These are phyloP conservation scores for Crithidia sp. DNA, from an alignment of 208 protist species.

Conservation along the genomic window DNA sequence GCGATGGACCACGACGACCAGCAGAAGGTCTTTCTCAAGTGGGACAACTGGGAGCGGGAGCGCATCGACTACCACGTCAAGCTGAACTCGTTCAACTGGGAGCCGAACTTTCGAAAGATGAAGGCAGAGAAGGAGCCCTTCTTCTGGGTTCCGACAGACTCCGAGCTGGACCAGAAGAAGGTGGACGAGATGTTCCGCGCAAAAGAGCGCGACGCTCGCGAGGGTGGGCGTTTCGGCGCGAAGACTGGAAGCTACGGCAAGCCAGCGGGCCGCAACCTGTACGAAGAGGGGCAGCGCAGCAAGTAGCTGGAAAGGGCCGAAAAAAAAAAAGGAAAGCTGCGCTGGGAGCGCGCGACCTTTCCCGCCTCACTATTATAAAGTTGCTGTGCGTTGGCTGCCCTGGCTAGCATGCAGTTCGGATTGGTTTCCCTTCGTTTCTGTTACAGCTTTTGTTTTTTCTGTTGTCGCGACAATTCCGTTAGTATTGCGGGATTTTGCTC, in stretches of 20 bases:
- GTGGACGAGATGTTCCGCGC: slow-evolving; percentile 86
- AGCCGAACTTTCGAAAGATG: slow-evolving; percentile 88
- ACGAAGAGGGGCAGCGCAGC: slow-evolving; percentile 42
- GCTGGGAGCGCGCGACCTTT: too few species aligned
- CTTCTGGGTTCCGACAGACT: slow-evolving; percentile 90
- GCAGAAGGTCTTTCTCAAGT: slow-evolving; percentile 90
- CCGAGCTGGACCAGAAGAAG: slow-evolving; percentile 85
- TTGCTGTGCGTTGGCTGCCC: too few species aligned
- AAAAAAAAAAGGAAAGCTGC: too few species aligned
- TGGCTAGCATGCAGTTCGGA: too few species aligned
- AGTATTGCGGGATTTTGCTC: too few species aligned
- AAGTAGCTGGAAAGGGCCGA: background rate
- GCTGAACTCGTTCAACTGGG: slow-evolving; percentile 82
- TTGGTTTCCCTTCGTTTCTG: too few species aligned
- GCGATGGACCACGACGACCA: slow-evolving; percentile 92
- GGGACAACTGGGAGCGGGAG: slow-evolving; percentile 93
- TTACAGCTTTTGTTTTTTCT: too few species aligned
- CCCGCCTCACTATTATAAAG: too few species aligned
- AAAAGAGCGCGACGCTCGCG: slow-evolving; percentile 74
- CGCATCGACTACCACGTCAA: slow-evolving; percentile 92
- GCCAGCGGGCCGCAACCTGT: slow-evolving; percentile 72
- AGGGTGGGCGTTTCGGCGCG: slow-evolving; percentile 57
- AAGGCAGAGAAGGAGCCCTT: slow-evolving; percentile 93
- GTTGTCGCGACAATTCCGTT: too few species aligned
- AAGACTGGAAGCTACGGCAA: slow-evolving; percentile 78